Conservation (phyloP, 768 basidiomycete genomes). For the Stropharia rugosoannulata region DNA sequence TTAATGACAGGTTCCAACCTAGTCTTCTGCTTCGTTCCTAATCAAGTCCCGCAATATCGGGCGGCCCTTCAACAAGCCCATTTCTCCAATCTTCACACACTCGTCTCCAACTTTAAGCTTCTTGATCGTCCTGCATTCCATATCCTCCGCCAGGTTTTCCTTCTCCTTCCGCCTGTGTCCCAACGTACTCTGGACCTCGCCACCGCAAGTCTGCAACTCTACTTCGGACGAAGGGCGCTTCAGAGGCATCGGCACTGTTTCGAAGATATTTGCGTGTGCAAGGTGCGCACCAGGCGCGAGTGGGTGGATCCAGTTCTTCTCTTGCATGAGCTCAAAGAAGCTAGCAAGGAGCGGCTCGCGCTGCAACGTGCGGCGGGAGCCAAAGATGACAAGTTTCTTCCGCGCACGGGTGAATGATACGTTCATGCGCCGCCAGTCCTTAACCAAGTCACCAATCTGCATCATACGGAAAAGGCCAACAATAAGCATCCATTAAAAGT, state of each 20-base stretch:
- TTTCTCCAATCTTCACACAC: no score
- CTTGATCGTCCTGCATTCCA: no score
- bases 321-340: constrained; percentile 79
- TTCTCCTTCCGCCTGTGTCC: no score
- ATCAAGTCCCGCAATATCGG: no score
- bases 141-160: no score
- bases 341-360: constrained; percentile 58
- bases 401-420: constrained; percentile 95
- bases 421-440: constrained; percentile 96
- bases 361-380: constrained; percentile 77
- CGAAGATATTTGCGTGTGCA: constrained; percentile 8
- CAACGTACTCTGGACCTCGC: no score
- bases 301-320: constrained; percentile 65
- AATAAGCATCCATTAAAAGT: neutral
- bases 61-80: no score
- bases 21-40: no score
- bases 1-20: no score
- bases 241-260: neutral
- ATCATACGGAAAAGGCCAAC: neutral
- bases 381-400: constrained; percentile 88
- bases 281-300: constrained; percentile 55
- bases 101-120: no score
- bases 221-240: neutral
- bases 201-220: no score
- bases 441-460: constrained; percentile 89